These are phyloP conservation scores for Pestalotiopsis sp. DNA, from an alignment of 2,329 filamentous ascomycete species.

Conservation along the genomic window DNA sequence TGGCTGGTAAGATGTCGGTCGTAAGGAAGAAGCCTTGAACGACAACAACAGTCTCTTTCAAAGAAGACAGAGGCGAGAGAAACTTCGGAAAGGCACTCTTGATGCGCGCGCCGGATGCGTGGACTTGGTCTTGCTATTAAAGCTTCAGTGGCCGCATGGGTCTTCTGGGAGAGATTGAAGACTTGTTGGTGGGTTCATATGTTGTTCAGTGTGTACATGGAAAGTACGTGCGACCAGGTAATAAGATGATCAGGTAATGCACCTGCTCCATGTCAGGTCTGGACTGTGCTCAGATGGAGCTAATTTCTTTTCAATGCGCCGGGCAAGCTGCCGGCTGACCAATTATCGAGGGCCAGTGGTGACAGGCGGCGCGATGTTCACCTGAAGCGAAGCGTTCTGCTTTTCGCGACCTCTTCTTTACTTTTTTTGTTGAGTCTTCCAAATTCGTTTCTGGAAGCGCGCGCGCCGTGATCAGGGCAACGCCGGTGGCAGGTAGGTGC, in stretches of 20 bases:
- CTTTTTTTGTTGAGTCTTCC: neutral
- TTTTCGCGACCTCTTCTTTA: neutral
- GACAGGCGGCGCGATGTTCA: slow-evolving; percentile 6
- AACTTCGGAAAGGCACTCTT: neutral
- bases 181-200: neutral
- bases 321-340: neutral
- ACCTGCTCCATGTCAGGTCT: neutral
- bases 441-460: neutral
- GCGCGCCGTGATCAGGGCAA: neutral
- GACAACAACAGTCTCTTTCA: neutral
- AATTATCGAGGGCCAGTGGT: slow-evolving; percentile 6
- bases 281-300: neutral
- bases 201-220: neutral
- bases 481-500: neutral
- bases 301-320: slow-evolving; percentile 9
- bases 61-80: neutral
- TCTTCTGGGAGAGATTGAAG: neutral
- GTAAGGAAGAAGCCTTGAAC: neutral
- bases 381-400: neutral
- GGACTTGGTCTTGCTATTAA: neutral
- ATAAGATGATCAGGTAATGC: neutral
- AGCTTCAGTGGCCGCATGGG: slow-evolving; percentile 3
- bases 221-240: neutral
- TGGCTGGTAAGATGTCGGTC: neutral
- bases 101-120: neutral